phyloP scores from a whole-genome alignment of 345 rosid species.

The Murraya paniculata region DNA sequence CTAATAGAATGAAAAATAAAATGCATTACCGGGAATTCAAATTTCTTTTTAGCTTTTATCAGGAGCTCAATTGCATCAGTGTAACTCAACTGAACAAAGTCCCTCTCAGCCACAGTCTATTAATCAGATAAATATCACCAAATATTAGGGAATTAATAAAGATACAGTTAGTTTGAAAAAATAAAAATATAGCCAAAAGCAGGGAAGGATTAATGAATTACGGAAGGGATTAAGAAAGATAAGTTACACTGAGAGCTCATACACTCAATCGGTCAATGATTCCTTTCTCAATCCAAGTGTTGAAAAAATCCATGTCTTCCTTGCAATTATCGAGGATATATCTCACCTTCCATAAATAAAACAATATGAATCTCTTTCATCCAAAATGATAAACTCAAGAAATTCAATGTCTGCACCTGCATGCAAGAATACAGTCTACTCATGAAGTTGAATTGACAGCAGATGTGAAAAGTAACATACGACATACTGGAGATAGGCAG shows the following conservation, averaged over 20 bases:
- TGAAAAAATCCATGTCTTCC: conserved; percentile 99
- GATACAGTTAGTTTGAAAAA: not conserved
- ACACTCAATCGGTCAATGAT: conserved; percentile 80
- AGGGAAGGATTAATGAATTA: not conserved
- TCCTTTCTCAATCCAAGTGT: conserved; percentile 97
- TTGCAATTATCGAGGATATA: conserved; percentile 85
- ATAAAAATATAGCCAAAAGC: not conserved
- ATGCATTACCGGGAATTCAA: conserved; percentile 79
- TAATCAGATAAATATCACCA: conserved; percentile 14
- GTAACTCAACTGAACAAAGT: conserved; percentile 82
- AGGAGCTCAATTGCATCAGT: conserved; percentile 91
- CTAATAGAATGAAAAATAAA: not conserved
- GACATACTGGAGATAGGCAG: conserved; percentile 99
- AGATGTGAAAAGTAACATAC: conserved; percentile 80
- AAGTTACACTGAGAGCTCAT: conserved; percentile 42
- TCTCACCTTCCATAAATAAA: conserved; percentile 56
- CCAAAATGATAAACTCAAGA: conserved; percentile 12
- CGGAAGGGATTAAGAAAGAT: conserved; percentile 16
- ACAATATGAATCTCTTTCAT: conserved; percentile 8
- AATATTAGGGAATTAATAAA: not conserved
- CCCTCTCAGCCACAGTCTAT: conserved; percentile 86
- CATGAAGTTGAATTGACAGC: conserved; percentile 19
- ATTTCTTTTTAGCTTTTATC: conserved; percentile 70
- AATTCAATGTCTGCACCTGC: not conserved
- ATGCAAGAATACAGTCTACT: conserved; percentile 3